Evolutionary conservation across 345 rosid species (phyloP), one percentile per base, ranked within the genome.

Genomic region (Chamaenerion angustifolium): DNA sequence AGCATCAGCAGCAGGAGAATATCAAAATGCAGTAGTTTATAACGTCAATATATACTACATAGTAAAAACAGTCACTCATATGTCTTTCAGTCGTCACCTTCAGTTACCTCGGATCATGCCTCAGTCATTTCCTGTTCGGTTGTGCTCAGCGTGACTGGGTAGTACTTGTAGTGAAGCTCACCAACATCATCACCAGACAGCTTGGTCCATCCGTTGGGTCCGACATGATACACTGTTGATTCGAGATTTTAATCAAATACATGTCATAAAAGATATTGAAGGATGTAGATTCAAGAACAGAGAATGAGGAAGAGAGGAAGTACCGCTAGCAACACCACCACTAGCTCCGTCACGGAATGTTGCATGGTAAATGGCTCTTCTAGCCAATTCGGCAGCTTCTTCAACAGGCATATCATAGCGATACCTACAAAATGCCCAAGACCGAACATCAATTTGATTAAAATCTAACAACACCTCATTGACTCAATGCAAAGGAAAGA

Each of bases 301-400:
- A 44, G 51, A 41, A 48, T 7, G 45, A 37, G 47, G 57, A 58
- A 46, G 45, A 61, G 71, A 56, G 50, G 47, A 18, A 3, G 46
- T 80, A 93, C 96, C 97, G 68, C 99, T 93, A 42, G 94, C 99
- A 46, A 93, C 96, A 56, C 99, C 99, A 68, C 99, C 99, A 73
- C 99, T 93, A 67, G 99, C 96, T 51, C 88, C 99, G 68, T 93
- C 99, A 18, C 99, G 80, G 75, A 85, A 93, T 43, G 99, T 92
- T 8, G 99, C 99, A 63, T 88, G 99, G 68, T 93, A 93, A 64
- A 93, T 93, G 60, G 97, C 68, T 67, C 99, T 80, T 65, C 94
- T 76, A 41, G 94, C 99, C 73, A 93, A 68, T 68, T 93, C 99
- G 0, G 86, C 79, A 46, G 99, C 99, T 71, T 93, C 97, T 45